Conservation (phyloP, 176 grass and related monocot species). For the Rhynchospora pubera region DNA sequence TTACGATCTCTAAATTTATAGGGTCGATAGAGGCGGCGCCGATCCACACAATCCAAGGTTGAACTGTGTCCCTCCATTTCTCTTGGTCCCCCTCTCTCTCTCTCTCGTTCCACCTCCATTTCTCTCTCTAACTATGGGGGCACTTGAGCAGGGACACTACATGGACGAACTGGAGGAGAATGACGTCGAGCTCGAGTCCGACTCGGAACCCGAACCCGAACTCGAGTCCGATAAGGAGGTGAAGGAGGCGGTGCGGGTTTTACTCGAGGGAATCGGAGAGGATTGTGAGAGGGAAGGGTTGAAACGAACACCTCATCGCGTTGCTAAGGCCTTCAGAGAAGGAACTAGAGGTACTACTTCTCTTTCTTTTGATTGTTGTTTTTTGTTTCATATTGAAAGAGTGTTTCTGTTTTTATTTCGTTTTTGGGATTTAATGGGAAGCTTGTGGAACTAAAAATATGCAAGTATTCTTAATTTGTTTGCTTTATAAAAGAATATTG, state of each 20-base stretch:
- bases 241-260: constrained; percentile 41
- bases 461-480: neutral
- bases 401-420: neutral
- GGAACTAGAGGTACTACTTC: constrained; percentile 59
- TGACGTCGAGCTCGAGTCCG: constrained; percentile 14
- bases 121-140: constrained; percentile 37
- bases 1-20: neutral
- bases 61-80: constrained; percentile 31
- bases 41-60: constrained; percentile 39
- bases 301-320: constrained; percentile 69
- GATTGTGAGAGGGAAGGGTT: constrained; percentile 68
- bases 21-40: constrained; percentile 24
- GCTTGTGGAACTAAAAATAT: neutral
- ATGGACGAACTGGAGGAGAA: constrained; percentile 34
- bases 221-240: constrained; percentile 13
- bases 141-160: constrained; percentile 60
- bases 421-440: neutral
- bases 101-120: neutral
- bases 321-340: constrained; percentile 93
- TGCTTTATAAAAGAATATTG: no score
- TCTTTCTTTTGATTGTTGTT: neutral
- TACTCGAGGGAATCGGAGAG: constrained; percentile 81
- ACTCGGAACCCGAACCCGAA: constrained; percentile 29
- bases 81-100: neutral
- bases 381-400: neutral